phyloP scores from a whole-genome alignment of 2,329 filamentous ascomycete genomes.

The Herpotrichia juniperi region DNA sequence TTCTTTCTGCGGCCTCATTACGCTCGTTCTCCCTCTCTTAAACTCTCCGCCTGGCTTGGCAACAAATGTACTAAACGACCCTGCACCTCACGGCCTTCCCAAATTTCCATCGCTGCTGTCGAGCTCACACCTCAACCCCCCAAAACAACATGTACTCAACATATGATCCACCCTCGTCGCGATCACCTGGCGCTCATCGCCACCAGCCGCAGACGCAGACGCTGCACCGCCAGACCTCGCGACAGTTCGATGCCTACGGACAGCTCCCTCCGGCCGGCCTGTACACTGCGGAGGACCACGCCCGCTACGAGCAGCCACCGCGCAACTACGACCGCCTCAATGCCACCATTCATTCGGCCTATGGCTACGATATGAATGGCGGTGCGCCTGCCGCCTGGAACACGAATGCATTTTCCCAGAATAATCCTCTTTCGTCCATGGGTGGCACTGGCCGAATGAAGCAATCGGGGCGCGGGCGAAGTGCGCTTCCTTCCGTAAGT shows the following conservation, averaged over 20 bases:
- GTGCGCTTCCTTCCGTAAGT: constrained; percentile 76
- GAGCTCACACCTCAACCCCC: constrained; percentile 22
- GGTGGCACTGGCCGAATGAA: constrained; percentile 60
- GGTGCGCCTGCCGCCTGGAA: constrained; percentile 77
- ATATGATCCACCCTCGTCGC: constrained; percentile 57
- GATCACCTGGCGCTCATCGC: constrained; percentile 77
- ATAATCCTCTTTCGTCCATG: constrained; percentile 67
- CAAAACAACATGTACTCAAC: constrained; percentile 42
- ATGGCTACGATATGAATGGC: constrained; percentile 71
- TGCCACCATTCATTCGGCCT: constrained; percentile 63
- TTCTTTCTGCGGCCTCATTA: constrained; percentile 10
- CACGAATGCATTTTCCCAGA: constrained; percentile 72
- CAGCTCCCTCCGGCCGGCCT: constrained; percentile 67
- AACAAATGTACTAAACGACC: constrained; percentile 28
- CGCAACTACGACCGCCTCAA: constrained; percentile 66
- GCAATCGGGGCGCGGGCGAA: constrained; percentile 60
- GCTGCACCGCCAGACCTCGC: constrained; percentile 73
- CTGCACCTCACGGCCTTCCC: constrained; percentile 26
- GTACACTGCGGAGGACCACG: constrained; percentile 72
- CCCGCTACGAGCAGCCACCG: constrained; percentile 57
- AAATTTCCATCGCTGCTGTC: constrained; percentile 11
- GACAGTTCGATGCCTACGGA: constrained; percentile 77
- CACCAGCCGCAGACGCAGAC: constrained; percentile 62
- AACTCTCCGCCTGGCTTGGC: constrained; percentile 28
- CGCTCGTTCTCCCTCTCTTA: constrained; percentile 10